These are phyloP conservation scores for Niveomyces coronatus DNA, from an alignment of 2,329 filamentous ascomycete species.

Conservation along the genomic window DNA sequence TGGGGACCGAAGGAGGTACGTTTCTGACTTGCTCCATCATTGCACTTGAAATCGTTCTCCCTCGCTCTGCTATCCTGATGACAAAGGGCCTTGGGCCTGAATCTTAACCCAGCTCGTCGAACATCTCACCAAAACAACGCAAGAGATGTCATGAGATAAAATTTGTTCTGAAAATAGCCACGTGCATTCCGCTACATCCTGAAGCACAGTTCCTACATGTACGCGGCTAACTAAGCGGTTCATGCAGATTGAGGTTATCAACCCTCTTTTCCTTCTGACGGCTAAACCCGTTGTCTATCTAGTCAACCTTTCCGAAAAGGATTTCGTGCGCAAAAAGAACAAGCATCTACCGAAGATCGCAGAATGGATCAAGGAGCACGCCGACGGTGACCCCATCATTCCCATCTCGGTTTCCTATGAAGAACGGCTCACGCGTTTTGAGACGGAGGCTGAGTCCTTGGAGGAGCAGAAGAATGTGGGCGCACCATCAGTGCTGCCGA, in stretches of 20 bases:
- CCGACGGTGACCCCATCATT: constrained; percentile 78
- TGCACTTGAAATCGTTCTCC: constrained; percentile 15
- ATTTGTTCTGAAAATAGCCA: constrained; percentile 51
- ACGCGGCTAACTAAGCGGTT: constrained; percentile 4
- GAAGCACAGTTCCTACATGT: not conserved
- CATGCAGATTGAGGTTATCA: constrained; percentile 84
- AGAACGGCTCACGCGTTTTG: constrained; percentile 76
- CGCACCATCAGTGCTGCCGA: constrained; percentile 81
- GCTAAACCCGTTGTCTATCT: constrained; percentile 97
- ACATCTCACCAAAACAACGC: constrained; percentile 64
- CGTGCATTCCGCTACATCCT: not conserved
- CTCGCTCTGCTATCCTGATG: constrained; percentile 58
- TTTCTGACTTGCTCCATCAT: constrained; percentile 13
- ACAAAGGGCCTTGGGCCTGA: constrained; percentile 94
- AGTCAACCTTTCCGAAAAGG: constrained; percentile 92
- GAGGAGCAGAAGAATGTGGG: constrained; percentile 86
- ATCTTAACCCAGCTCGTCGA: constrained; percentile 99
- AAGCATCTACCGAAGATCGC: constrained; percentile 92
- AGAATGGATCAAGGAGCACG: constrained; percentile 91
- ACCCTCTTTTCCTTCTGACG: constrained; percentile 86
- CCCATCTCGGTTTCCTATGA: constrained; percentile 90
- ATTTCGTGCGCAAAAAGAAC: constrained; percentile 98
- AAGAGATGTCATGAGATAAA: constrained; percentile 82
- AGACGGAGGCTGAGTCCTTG: constrained; percentile 62
- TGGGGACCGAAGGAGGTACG: constrained; percentile 95